phyloP scores from a whole-genome alignment of 352 stramenopile genomes.

The Aphanomyces invadans region DNA sequence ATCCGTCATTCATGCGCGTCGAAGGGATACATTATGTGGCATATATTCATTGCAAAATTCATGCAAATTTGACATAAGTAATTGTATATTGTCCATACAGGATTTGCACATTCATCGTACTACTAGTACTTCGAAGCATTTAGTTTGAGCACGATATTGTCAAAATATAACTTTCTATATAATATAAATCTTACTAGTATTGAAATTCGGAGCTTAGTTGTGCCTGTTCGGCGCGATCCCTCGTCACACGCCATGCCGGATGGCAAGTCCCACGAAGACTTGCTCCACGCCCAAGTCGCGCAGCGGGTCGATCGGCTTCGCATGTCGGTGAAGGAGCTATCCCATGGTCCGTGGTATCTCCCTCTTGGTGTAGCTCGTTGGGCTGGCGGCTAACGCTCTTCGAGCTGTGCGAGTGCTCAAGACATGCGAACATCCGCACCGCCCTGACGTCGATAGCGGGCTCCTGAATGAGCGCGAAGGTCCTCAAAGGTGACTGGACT shows the following conservation, averaged over 20 bases:
- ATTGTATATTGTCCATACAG: too few species aligned
- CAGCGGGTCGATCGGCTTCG: constrained; percentile 12
- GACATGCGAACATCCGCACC: neutral
- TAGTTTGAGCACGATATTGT: too few species aligned
- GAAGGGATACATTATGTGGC: too few species aligned
- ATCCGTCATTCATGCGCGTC: too few species aligned
- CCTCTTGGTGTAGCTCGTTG: neutral
- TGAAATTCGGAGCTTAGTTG: neutral
- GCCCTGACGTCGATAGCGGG: neutral
- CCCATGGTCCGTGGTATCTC: too few species aligned
- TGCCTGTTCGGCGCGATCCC: neutral
- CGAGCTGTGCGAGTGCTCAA: constrained; percentile 11
- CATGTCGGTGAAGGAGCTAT: constrained; percentile 12
- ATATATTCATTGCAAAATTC: too few species aligned
- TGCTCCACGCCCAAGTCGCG: constrained; percentile 8
- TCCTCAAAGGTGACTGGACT: constrained; percentile 2
- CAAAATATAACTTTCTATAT: too few species aligned
- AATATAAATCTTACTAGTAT: neutral
- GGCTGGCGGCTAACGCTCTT: neutral
- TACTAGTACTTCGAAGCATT: too few species aligned
- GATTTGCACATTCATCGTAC: too few species aligned
- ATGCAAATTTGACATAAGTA: too few species aligned
- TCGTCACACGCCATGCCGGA: neutral
- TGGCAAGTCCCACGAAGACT: neutral
- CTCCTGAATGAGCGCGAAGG: constrained; percentile 15